A percentile compares a stretch with the other conserved stretches of the same genome.
These are phyloP conservation scores for Zoysia matrella DNA, from an alignment of 202 grass and related monocot genomes.

Conservation along the genomic window DNA sequence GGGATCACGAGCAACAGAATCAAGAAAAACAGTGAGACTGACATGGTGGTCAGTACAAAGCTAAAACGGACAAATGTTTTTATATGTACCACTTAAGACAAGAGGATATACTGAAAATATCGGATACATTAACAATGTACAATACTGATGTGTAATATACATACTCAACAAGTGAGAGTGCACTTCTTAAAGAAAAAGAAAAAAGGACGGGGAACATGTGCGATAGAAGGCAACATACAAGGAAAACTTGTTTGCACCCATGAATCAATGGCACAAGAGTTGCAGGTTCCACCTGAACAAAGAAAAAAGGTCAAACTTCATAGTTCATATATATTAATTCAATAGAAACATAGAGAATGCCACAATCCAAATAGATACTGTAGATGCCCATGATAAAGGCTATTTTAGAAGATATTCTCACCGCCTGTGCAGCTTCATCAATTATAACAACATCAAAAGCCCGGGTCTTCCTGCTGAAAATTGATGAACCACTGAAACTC, in stretches of 20 bases:
- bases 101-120: conserved; percentile 14
- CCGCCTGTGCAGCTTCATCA: conserved; percentile 99
- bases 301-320: conserved; percentile 40
- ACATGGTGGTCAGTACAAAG: conserved; percentile 2
- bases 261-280: conserved; percentile 87
- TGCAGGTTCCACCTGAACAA: conserved; percentile 85
- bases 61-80: conserved; percentile 23
- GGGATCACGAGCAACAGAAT: neutral
- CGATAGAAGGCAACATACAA: conserved; percentile 58
- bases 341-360: conserved; percentile 27
- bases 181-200: conserved; percentile 4
- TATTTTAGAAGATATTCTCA: conserved; percentile 50
- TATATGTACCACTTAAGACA: neutral
- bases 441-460: conserved; percentile 98
- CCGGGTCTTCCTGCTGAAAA: conserved; percentile 86
- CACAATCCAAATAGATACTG: conserved; percentile 29
- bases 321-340: conserved; percentile 1
- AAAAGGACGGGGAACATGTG: neutral
- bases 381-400: conserved; percentile 6
- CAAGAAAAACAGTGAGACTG: conserved; percentile 2
- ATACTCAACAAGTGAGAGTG: neutral
- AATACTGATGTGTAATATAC: conserved; percentile 16
- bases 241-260: conserved; percentile 97
- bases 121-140: too few species aligned
- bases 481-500: conserved; percentile 88